Evolutionary conservation across 306 rosid genomes (phyloP), one percentile per base, ranked within the genome.

Genomic region (Corylus heterophylla): DNA sequence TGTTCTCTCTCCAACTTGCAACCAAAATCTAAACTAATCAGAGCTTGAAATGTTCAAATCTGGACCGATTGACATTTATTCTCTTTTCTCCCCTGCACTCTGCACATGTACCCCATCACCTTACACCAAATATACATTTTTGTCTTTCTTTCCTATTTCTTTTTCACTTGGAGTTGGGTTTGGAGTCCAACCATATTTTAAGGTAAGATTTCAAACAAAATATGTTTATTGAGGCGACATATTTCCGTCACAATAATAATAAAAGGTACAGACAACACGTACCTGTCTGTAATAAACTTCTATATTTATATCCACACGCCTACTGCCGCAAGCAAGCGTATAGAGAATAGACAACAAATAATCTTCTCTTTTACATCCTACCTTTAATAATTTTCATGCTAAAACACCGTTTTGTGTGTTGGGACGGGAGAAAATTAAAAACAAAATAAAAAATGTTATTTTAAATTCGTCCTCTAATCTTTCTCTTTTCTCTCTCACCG

Each of bases 61-160:
- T 54, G 37, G 70, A 71, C 52, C 76, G 78, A 42, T 76, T 78
- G 80, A 78, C 86, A 83, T 78, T 35, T 58, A 80, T 85, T 85
- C 86, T 39, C 44, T 39, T 31, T 3, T 73, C 54, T 22, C 22
- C 61, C 66, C 59, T 2, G 11, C 42, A 0, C 35, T 31, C 35
- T 31, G 17, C 42, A 16, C 2, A 16, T 12, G 73, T 18, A 18
- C 47, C 71, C 20, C 69, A 27, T 78, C 4, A 4, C 44, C 44
- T 3, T 39, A 39, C 44, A 39, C 44, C 44, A 39, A 62, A 12
- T 63, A 35, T 29, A 63, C 35, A 63, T 31, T 63, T 31, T 63
- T 31, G 5, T 29, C 42, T 31, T 13, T 48, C 52, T 48, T 12
- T 48, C 52, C 2, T 54, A 0, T 18, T 16, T 54, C 25, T 54